phyloP scores from a whole-genome alignment of 768 basidiomycete genomes.

The Russula virescens region DNA sequence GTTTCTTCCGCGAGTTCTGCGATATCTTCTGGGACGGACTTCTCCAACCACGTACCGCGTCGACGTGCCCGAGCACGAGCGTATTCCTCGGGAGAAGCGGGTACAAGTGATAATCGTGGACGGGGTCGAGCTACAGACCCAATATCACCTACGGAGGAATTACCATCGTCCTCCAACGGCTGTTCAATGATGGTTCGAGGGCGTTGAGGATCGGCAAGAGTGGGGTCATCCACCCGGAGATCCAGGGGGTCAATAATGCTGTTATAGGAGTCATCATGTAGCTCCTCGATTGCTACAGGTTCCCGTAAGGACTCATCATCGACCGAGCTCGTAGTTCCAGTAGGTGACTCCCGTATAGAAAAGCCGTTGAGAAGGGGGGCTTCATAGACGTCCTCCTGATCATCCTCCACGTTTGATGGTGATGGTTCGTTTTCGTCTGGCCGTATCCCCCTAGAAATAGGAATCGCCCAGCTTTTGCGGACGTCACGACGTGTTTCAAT shows the following conservation, averaged over 20 bases:
- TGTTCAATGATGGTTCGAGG: not conserved
- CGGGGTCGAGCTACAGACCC: slow-evolving; percentile 9
- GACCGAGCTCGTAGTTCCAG: not conserved
- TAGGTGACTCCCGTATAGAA: not conserved
- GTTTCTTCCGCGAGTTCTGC: slow-evolving; percentile 30
- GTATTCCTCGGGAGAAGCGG: slow-evolving; percentile 36
- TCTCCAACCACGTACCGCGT: slow-evolving; percentile 38
- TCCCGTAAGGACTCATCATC: not conserved
- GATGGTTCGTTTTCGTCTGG: not conserved
- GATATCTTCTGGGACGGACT: slow-evolving; percentile 34
- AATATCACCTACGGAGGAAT: slow-evolving; percentile 7
- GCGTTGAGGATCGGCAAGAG: not conserved
- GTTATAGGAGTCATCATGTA: not conserved
- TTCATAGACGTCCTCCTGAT: not conserved
- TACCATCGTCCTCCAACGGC: not conserved
- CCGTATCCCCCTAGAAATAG: not conserved
- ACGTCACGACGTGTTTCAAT: slow-evolving; percentile 6
- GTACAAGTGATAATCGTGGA: slow-evolving; percentile 21
- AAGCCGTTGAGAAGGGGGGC: not conserved
- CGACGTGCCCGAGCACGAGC: slow-evolving; percentile 37
- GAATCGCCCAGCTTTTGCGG: slow-evolving; percentile 1
- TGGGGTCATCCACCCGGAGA: not conserved
- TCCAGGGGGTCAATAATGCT: not conserved
- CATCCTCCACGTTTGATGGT: not conserved
- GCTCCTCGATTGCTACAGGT: not conserved